Conservation (phyloP, 129 eudicot genomes). For the Flaveria trinervia region DNA sequence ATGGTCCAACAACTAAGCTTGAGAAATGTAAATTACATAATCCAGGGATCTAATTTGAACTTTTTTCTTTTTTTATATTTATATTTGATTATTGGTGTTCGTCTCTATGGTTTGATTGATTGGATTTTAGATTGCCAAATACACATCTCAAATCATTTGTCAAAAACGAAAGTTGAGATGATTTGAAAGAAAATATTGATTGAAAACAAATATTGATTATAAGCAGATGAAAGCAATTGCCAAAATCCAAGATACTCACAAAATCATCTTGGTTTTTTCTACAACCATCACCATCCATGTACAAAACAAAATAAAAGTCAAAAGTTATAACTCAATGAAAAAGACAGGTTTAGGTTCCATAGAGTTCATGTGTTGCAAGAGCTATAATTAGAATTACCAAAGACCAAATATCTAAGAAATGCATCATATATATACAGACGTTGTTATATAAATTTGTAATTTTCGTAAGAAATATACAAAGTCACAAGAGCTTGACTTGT, state of each 20-base stretch:
- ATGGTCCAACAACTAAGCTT: too few relatives aligned
- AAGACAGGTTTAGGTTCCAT: neutral
- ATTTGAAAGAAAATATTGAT: neutral
- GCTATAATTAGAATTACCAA: too few relatives aligned
- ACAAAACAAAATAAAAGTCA: conserved; percentile 10
- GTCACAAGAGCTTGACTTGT: too few relatives aligned
- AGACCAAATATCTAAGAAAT: too few relatives aligned
- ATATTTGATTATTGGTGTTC: neutral
- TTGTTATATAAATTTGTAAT: too few relatives aligned
- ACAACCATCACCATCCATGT: neutral
- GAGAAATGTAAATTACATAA: too few relatives aligned
- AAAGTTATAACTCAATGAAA: neutral
- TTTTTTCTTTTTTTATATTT: too few relatives aligned
- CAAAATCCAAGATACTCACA: neutral
- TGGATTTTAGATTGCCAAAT: neutral
- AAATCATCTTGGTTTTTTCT: conserved; percentile 4
- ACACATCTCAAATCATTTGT: neutral
- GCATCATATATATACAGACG: too few relatives aligned
- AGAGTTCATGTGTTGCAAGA: neutral
- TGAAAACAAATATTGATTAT: neutral
- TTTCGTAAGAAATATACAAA: too few relatives aligned
- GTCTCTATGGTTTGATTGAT: neutral
- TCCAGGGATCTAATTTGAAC: too few relatives aligned
- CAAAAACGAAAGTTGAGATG: neutral
- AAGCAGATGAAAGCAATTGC: neutral